Percentiles rank a stretch among this genome's conserved stretches.
phyloP scores from a whole-genome alignment of 345 rosid genomes.

The Sisymbrium altissimum region DNA sequence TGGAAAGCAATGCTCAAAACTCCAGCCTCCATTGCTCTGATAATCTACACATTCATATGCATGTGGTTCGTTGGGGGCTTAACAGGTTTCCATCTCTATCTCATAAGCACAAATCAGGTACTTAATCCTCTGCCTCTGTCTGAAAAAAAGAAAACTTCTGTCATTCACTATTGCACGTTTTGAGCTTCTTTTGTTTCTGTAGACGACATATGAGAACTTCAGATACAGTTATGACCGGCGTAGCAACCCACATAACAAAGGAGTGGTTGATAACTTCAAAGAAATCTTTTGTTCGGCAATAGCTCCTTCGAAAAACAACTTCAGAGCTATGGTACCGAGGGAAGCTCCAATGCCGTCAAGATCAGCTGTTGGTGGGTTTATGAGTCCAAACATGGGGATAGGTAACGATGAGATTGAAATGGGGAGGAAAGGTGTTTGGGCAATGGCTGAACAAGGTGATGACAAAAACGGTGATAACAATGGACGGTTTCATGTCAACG shows the following conservation, averaged over 20 bases:
- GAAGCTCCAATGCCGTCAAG: conserved; percentile 59
- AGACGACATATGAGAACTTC: conserved; percentile 92
- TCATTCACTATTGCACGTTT: neutral
- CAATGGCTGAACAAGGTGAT: conserved; percentile 59
- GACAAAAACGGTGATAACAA: conserved; percentile 33
- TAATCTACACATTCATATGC: conserved; percentile 61
- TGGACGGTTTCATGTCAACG: conserved; percentile 63
- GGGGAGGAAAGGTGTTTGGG: conserved; percentile 96
- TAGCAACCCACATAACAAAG: conserved; percentile 77
- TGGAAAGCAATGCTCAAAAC: conserved; percentile 69
- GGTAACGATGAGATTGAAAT: conserved; percentile 75
- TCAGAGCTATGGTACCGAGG: conserved; percentile 60
- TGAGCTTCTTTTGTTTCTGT: conserved; percentile 22
- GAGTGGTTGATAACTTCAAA: conserved; percentile 65
- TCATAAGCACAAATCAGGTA: conserved; percentile 82
- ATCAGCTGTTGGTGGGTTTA: conserved; percentile 61
- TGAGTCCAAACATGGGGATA: conserved; percentile 93
- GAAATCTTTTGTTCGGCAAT: conserved; percentile 66
- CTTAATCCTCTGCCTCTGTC: neutral
- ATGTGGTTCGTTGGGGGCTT: conserved; percentile 97
- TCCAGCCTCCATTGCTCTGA: conserved; percentile 71
- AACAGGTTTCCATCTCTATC: conserved; percentile 78
- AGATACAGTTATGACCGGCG: conserved; percentile 65
- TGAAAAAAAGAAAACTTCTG: neutral
- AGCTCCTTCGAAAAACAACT: conserved; percentile 68